phyloP scores from a whole-genome alignment of 768 basidiomycete species.

The Auriscalpium vulgare region DNA sequence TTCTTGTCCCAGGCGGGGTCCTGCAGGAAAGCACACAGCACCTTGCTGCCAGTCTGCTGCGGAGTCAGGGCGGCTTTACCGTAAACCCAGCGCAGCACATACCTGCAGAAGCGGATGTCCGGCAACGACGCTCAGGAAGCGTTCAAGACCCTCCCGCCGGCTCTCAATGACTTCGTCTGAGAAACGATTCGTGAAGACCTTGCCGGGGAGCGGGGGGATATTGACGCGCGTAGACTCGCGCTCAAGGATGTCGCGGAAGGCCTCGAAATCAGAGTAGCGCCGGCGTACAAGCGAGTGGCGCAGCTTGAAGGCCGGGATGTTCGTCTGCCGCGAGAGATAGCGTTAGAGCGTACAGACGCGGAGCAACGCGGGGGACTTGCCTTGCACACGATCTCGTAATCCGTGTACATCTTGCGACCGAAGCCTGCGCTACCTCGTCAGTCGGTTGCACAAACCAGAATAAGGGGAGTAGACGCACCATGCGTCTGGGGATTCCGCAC shows the following conservation, averaged over 20 bases:
- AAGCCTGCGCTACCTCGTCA: slow-evolving; percentile 47
- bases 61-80: neutral
- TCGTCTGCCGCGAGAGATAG: slow-evolving; percentile 52
- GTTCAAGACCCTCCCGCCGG: slow-evolving; percentile 85
- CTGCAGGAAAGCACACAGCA: slow-evolving; percentile 91
- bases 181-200: slow-evolving; percentile 97
- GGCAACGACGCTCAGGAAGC: slow-evolving; percentile 93
- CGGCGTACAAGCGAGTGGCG: slow-evolving; percentile 57
- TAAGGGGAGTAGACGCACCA: slow-evolving; percentile 40
- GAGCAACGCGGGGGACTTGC: slow-evolving; percentile 31
- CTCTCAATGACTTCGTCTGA: slow-evolving; percentile 96
- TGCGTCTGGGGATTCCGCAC: slow-evolving; percentile 96
- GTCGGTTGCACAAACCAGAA: neutral
- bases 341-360: neutral
- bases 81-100: slow-evolving; percentile 18
- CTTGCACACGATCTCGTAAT: slow-evolving; percentile 98
- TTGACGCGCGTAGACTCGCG: slow-evolving; percentile 96
- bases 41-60: slow-evolving; percentile 85
- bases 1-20: slow-evolving; percentile 86
- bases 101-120: slow-evolving; percentile 96
- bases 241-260: slow-evolving; percentile 96
- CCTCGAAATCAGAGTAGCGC: slow-evolving; percentile 65
- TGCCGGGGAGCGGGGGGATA: slow-evolving; percentile 94
- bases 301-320: slow-evolving; percentile 97
- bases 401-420: slow-evolving; percentile 98